Evolutionary conservation across 805 yeast species (phyloP), one percentile per base, ranked within the genome.

Genomic region (Dipodascus geniculatus): DNA sequence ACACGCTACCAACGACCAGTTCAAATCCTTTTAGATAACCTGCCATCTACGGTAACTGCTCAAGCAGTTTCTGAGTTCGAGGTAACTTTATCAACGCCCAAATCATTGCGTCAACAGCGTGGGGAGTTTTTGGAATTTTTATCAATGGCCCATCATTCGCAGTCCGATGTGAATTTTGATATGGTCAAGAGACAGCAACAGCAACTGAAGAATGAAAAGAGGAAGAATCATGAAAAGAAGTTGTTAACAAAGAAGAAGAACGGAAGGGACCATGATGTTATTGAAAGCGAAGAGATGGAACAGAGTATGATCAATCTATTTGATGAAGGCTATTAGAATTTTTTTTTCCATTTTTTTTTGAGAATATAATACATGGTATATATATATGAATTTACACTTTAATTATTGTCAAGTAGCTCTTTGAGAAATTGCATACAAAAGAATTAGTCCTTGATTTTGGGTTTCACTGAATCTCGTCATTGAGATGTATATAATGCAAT

Each of bases 61-160:
- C 79, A 77, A 51, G 79, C 81, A 53, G 72, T 88, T 53, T 74
- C 77, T 51, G 76, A 77, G 53, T 79, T 90, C 58, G 95, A 87
- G 62, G 71, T 71, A 16, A 71, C 80, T 42, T 68, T 90, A 49
- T 77, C 80, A 51, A 76, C 75, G 51, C 81, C 87, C n/a, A 61
- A 59, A 78, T 76, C 82, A 49, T 71, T 84, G 59, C 78, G 89
- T 57, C 93, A 86, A 61, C 95, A 88, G 70, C 75, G 96, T 57
- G 81, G 85, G 22, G 81, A 88, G 23, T 77, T 90, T 68, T 68
- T 87, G 56, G 93, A 86, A 56, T 80, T 87, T 38, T n/a, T 38
- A 38, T 38, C 44, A 17, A 38, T 38, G 44, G 44, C 20, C 4
- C 44, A 17, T 38, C 17, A 38, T n/a, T 38, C 44, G 4, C 44